A percentile compares a stretch with the other conserved stretches of the same genome.
These are phyloP conservation scores for Suillus lakei DNA, from an alignment of 768 basidiomycete genomes.

Conservation along the genomic window DNA sequence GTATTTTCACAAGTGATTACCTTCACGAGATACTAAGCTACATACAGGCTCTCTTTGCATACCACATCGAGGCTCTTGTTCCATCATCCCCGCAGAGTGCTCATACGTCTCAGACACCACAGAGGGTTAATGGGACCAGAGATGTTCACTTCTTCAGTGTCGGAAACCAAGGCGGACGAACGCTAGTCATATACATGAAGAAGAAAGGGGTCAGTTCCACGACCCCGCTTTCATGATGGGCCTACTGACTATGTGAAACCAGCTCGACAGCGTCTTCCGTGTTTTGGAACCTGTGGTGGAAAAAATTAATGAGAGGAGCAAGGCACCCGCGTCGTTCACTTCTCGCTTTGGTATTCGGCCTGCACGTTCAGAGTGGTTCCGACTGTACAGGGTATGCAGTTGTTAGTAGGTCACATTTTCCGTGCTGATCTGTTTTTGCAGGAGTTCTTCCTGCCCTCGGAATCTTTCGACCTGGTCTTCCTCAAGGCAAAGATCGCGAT, in stretches of 20 bases:
- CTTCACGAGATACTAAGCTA: neutral
- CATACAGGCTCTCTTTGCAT: slow-evolving; percentile 81
- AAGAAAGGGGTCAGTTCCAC: slow-evolving; percentile 73
- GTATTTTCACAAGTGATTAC: slow-evolving; percentile 37
- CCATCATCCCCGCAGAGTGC: slow-evolving; percentile 78
- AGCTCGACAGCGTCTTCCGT: slow-evolving; percentile 92
- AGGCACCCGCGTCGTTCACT: slow-evolving; percentile 70
- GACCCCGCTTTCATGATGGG: slow-evolving; percentile 15
- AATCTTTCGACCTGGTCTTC: slow-evolving; percentile 90
- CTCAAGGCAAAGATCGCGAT: slow-evolving; percentile 93
- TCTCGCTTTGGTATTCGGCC: slow-evolving; percentile 79
- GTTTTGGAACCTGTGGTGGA: slow-evolving; percentile 96
- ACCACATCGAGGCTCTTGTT: slow-evolving; percentile 95
- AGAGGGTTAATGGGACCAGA: slow-evolving; percentile 87
- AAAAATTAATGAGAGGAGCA: slow-evolving; percentile 80
- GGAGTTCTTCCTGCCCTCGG: slow-evolving; percentile 93
- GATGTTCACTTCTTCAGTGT: slow-evolving; percentile 97
- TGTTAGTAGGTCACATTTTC: neutral
- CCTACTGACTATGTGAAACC: slow-evolving; percentile 9
- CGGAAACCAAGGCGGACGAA: slow-evolving; percentile 84
- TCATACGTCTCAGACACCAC: slow-evolving; percentile 78
- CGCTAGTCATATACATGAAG: slow-evolving; percentile 94
- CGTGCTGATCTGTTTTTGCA: slow-evolving; percentile 22
- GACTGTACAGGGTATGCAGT: slow-evolving; percentile 70
- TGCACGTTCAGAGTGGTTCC: slow-evolving; percentile 92